Base-by-base conservation (phyloP, 2,329 filamentous ascomycete genomes). In the Cryphonectria nitschkei region DNA sequence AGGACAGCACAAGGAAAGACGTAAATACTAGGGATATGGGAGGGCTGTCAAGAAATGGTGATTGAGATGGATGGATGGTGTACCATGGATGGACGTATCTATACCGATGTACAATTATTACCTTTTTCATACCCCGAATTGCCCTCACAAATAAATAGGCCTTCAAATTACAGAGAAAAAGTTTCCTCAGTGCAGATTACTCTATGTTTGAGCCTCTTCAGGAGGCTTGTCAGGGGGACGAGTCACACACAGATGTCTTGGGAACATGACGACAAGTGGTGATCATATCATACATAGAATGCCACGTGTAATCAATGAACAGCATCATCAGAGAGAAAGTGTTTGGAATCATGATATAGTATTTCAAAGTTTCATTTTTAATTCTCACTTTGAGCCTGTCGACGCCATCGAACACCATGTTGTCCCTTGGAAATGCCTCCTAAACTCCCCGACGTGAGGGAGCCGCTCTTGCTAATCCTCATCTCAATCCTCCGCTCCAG, bases 401-500 rank as follows among this genome's bases (percentile, higher is more conserved):
- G 63, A 65, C 63, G 63, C 61, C 61, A 32, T 14, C 26, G 63
- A 52, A 65, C 63, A 3, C 63, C 63, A n/a, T 50, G 19, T 50
- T n/a, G 46, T 11, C 22, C 46, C 46, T 50, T 50, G 46, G 22
- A 29, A 39, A 39, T 7, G 9, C 37, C n/a, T 29, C 19, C 26
- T n/a, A 63, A 19, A 39, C 39, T 26, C 37, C 29, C 63, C 19
- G 43, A 34, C 9, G 11, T 41, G 29, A 65, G 29, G 43, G 43
- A n/a, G 22, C 63, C 63, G 43, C 34, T 69, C 60, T 13, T 67
- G 32, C 63, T 67, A 46, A 54, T 75, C 70, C 66, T 74, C 68
- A 74, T 75, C 41, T 75, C 73, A 52, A 81, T 78, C 75, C 78
- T 82, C 69, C 77, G 76, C 74, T 83, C 80, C 75, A 86, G 82